Percentiles rank a stretch among this genome's conserved stretches.
phyloP scores from a whole-genome alignment of 164 flowering plant genomes.

The Echeveria elegans region DNA sequence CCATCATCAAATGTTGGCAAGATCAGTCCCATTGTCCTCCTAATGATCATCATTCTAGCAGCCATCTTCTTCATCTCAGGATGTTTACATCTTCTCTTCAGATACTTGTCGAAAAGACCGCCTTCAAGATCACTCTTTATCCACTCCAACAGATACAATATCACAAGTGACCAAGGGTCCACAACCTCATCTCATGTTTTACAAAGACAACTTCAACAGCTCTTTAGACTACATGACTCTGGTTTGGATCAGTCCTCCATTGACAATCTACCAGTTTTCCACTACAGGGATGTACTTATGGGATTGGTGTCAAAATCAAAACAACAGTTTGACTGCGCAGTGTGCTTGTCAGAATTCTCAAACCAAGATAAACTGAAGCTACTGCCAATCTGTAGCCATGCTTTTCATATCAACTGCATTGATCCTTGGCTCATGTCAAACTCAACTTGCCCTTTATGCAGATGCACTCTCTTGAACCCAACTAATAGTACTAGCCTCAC shows the following conservation, averaged over 20 bases:
- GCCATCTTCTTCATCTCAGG: conserved; percentile 51
- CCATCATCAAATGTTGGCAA: conserved; percentile 25
- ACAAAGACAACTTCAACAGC: conserved; percentile 55
- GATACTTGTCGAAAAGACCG: conserved; percentile 31
- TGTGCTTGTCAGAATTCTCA: conserved; percentile 57
- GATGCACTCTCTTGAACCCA: conserved; percentile 35
- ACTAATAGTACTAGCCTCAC: conserved; percentile 18
- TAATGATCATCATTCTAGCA: conserved; percentile 41
- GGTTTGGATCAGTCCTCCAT: conserved; percentile 60
- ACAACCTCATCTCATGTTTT: conserved; percentile 32
- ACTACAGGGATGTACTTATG: conserved; percentile 37
- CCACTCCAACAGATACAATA: conserved; percentile 29
- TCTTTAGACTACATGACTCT: conserved; percentile 58
- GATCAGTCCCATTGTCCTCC: conserved; percentile 39
- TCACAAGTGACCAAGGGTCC: conserved; percentile 10
- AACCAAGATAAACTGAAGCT: conserved; percentile 45
- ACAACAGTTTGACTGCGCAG: conserved; percentile 71
- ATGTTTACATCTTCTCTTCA: conserved; percentile 40
- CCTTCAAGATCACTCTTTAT: conserved; percentile 32
- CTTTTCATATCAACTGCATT: conserved; percentile 60
- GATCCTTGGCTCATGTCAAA: conserved; percentile 65
- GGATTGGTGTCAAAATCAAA: conserved; percentile 18
- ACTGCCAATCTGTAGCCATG: conserved; percentile 62
- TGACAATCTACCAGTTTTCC: conserved; percentile 56
- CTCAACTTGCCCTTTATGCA: conserved; percentile 67